Base-by-base conservation (phyloP, 371 early-diverging fungal species). In the Mortierella sp. region DNA sequence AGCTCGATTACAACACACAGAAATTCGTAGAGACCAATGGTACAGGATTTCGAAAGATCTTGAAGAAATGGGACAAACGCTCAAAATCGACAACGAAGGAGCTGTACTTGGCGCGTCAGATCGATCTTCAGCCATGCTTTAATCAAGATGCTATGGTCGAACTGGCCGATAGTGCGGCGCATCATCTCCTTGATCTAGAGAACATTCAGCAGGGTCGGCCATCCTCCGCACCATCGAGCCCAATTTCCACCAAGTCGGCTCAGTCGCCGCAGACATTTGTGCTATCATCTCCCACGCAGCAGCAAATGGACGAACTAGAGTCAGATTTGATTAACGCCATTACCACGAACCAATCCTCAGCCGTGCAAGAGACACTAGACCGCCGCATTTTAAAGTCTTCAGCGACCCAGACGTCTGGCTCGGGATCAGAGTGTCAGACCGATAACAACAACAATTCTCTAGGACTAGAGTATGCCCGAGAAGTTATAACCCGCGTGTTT, bases 51-150 rank as follows among this genome's bases (percentile, higher is more conserved):
- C 85, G 97, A 30, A 98, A 98, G 88, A 98, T 98, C 58, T 84
- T 98, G 62, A 98, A 98, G 77, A 98, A 98, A 84, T 98, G 96
- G 96, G 99, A 98, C 87, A 98, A 98, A 86, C 93, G 97, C 28
- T 93, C 95, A 24, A 96, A 96, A 85, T 94, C 96, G 3, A 93
- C 92, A 28, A 98, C 96, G 20, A 97, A 97, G 84, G 98, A 98
- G 77, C 89, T 97, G 28, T 98, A 97, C 75, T 89, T 98, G 20
- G 91, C 96, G 2, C 92, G 97, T 9, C 98, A 98, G 78, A 90
- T 97, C 52, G 97, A 97, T 67, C 92, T 97, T 51, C 98, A 97
- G 84, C 96, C 97, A 1, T 96, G 96, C 83, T 98, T 98, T 85
- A 96, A 97, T 83, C 91, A 93, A 61, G 96, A 96, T 47, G 89